Conservation (phyloP, 192 early-diverging fungal genomes). For the Coemansia sp. region DNA sequence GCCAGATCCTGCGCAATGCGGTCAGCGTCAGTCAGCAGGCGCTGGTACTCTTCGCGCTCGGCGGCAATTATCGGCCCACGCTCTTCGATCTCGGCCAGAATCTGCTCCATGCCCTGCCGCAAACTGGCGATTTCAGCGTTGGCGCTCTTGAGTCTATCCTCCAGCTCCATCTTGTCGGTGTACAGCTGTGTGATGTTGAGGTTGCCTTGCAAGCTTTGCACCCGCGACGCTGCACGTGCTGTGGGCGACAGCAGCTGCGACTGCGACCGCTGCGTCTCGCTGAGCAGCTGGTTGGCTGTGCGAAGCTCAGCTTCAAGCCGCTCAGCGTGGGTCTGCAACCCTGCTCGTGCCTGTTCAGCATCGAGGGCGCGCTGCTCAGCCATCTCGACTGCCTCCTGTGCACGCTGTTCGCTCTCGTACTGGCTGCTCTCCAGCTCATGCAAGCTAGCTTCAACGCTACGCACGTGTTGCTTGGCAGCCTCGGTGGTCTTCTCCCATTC, state of each 20-base stretch:
- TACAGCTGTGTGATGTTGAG: conserved; percentile 67
- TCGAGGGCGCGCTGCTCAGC: conserved; percentile 38
- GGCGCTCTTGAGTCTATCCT: conserved; percentile 51
- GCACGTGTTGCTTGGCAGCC: conserved; percentile 54
- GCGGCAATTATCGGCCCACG: conserved; percentile 61
- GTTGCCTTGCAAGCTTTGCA: conserved; percentile 48
- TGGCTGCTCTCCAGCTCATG: conserved; percentile 54
- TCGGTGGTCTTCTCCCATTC: conserved; percentile 1
- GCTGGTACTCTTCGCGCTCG: conserved; percentile 59
- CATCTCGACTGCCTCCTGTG: conserved; percentile 24
- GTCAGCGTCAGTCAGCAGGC: conserved; percentile 54
- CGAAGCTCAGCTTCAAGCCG: conserved; percentile 27
- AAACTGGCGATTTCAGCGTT: conserved; percentile 53
- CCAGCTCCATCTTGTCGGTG: conserved; percentile 58
- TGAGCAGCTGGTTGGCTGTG: conserved; percentile 31
- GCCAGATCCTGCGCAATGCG: conserved; percentile 56
- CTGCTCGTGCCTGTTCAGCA: background rate
- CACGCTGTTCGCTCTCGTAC: conserved; percentile 34
- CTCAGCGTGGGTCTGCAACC: background rate
- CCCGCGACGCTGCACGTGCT: conserved; percentile 48
- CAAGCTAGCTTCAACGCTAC: conserved; percentile 56
- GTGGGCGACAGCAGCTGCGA: conserved; percentile 57
- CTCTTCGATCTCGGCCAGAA: conserved; percentile 60
- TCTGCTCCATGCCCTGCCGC: conserved; percentile 59
- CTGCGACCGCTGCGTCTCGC: conserved; percentile 14